Base-by-base conservation (phyloP, 768 basidiomycete genomes). In the Mycena galopus region DNA sequence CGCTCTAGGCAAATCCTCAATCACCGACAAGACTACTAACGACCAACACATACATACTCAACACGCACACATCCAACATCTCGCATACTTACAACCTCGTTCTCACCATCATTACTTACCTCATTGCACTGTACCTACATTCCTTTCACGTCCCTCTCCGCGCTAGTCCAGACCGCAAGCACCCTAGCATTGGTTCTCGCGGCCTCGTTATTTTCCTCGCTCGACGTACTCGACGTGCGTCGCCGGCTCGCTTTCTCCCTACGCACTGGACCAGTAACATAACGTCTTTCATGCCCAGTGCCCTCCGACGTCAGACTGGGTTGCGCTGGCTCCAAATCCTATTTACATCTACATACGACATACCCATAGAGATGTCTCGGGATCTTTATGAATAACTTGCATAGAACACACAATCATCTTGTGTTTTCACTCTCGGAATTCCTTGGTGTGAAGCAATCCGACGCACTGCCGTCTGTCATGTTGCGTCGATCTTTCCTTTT, bases 1-100 rank as follows among this genome's bases (percentile, higher is more conserved):
- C 65, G 68, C 80, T 87, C 71, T 87, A 82, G 79, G 75, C 67
- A 37, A 16, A 2, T 23, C 32, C 6, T n/a, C 50, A 23, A 33
- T 59, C 35, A 10, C 10, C 12, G n/a, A 30, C 50, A 69, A 47
- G 35, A 70, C 51, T 25, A 73, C 56, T 65, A 65, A 72, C 75
- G 67, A 65, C 17, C 25, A 32, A 67, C 44, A 73, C 71, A 42
- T 39, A 35, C 55, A 47, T 23, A 68, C 55, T 56, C 17, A 29
- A 16, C 16, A n/a, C n/a, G n/a, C n/a, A n/a, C n/a, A n/a, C n/a
- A n/a, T n/a, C 32, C 21, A 16, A 37, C 35, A 11, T 37, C 55
- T 32, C 19, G 32, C 57, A 37, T 59, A 59, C 72, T 67, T 25
- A 51, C 44, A 61, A 61, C 55, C 17, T 51, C 42, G 50, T n/a